A percentile compares a stretch with the other conserved stretches of the same genome.
These are phyloP conservation scores for Verticillium longisporum DNA, from an alignment of 2,329 filamentous ascomycete species.

Conservation along the genomic window DNA sequence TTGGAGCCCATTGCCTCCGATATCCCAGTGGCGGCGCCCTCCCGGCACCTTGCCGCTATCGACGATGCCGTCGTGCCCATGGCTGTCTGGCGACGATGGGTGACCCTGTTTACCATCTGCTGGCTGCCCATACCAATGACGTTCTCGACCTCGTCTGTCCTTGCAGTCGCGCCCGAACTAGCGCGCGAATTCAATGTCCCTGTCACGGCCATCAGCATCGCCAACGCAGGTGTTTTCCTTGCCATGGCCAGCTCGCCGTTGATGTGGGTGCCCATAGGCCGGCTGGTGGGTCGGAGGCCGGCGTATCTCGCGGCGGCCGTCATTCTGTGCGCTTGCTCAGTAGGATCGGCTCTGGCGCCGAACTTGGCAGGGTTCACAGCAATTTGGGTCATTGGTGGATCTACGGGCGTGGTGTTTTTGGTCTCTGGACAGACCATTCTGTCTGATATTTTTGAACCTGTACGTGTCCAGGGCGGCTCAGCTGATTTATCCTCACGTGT, in stretches of 20 bases:
- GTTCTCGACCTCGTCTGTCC: constrained; percentile 69
- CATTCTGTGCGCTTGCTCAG: constrained; percentile 62
- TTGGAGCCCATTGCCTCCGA: not conserved
- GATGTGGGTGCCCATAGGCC: constrained; percentile 67
- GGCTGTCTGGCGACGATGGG: constrained; percentile 11
- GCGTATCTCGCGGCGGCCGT: constrained; percentile 44
- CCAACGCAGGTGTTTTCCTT: constrained; percentile 68
- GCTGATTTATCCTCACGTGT: no score
- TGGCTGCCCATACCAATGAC: constrained; percentile 48
- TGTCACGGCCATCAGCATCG: constrained; percentile 63
- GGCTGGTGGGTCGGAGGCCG: constrained; percentile 7
- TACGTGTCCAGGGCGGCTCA: not conserved
- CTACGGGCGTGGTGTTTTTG: constrained; percentile 9
- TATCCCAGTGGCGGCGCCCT: not conserved
- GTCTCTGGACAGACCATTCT: constrained; percentile 10
- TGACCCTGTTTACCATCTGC: constrained; percentile 13
- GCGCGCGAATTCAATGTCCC: constrained; percentile 57
- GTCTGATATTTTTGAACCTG: constrained; percentile 11
- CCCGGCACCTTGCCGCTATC: constrained; percentile 11
- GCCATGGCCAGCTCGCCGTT: constrained; percentile 66
- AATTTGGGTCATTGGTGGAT: constrained; percentile 10
- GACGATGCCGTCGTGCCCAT: constrained; percentile 14
- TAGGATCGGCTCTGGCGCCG: constrained; percentile 65
- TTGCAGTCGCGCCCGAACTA: constrained; percentile 69
- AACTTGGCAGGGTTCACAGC: constrained; percentile 56